Conservation (phyloP, 2,329 filamentous ascomycete species). For the Rhynchosporium secalis region DNA sequence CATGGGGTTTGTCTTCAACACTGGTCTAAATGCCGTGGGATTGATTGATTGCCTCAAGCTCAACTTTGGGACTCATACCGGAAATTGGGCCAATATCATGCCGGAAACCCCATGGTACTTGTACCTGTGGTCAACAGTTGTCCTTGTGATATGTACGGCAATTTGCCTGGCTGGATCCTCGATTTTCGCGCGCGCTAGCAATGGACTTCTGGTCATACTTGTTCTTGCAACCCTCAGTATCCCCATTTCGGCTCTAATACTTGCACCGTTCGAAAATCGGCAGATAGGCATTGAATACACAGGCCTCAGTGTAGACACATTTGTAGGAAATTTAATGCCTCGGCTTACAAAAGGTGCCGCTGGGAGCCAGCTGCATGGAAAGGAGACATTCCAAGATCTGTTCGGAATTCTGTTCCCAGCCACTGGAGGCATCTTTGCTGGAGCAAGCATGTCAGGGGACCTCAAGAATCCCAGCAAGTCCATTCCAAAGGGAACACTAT, state of each 20-base stretch:
- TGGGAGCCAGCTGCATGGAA: slow-evolving; percentile 60
- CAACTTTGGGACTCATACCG: slow-evolving; percentile 63
- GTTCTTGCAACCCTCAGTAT: slow-evolving; percentile 77
- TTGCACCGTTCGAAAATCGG: slow-evolving; percentile 65
- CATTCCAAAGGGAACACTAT: slow-evolving; percentile 82
- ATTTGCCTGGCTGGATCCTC: slow-evolving; percentile 79
- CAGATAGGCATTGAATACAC: slow-evolving; percentile 72
- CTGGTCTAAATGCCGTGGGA: slow-evolving; percentile 83
- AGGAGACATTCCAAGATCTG: slow-evolving; percentile 74
- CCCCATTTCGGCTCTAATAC: slow-evolving; percentile 71
- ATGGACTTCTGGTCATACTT: slow-evolving; percentile 70
- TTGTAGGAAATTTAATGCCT: slow-evolving; percentile 73
- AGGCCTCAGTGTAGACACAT: slow-evolving; percentile 68
- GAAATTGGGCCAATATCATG: slow-evolving; percentile 59
- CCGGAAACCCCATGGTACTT: slow-evolving; percentile 73
- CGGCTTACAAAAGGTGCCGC: slow-evolving; percentile 60
- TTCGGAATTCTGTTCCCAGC: slow-evolving; percentile 84
- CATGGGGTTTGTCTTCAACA: slow-evolving; percentile 85
- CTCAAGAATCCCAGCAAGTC: slow-evolving; percentile 78
- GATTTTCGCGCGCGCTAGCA: slow-evolving; percentile 78
- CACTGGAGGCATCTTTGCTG: slow-evolving; percentile 61
- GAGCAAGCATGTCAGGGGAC: slow-evolving; percentile 89
- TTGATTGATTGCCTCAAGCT: slow-evolving; percentile 79
- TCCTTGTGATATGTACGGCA: slow-evolving; percentile 68
- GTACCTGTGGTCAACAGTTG: slow-evolving; percentile 73